Evolutionary conservation across 2,329 filamentous ascomycete genomes (phyloP), one percentile per base, ranked within the genome.

Genomic region (Chaetomiaceae sp.): DNA sequence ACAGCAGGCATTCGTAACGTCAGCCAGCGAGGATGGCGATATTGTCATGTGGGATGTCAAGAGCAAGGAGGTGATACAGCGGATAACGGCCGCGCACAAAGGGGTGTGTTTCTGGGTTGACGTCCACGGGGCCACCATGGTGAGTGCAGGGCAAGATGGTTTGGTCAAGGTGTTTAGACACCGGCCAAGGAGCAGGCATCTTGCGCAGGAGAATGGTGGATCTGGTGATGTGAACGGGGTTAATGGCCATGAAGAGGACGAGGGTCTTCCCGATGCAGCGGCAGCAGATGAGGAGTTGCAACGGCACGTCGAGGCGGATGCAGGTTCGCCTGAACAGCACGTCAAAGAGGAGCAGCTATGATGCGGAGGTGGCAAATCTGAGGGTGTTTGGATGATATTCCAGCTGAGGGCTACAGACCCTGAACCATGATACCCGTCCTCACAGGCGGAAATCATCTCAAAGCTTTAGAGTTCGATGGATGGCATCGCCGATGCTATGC

Each of bases 1-100:
- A 55, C 69, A 57, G 40, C 61, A 64, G 20, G 58, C 60, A 13
- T 95, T 95, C 63, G 81, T 91, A 14, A 87, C 85, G 0, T 87
- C 87, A 30, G 90, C 91, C 0, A 95, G 89, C 67, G 92, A 97
- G 67, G 89, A 96, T 63, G 90, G 91, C 14, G 81, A 83, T 42
- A 80, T 96, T 10, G 75, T 95, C 14, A 79, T 95, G 49, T 99
- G 94, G 94, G 90, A 97, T 63, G 89, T 96, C 13, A 84, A 81
- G 56, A 89, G 77, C 65, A 99, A 97, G 70, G 84, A 87, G 51
- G 73, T 95, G 2, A 73, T 96, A 18, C 91, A 96, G 75, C 74
- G 78, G 13, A 71, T 85, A 8, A 65, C 66, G 27, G 70, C 71
- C 2, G 80, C 80, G 33, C 74, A 79, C 60, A 67, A 75, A 30